Conservation (phyloP, 495 filamentous ascomycete species). For the Apiosordaria backusii region DNA sequence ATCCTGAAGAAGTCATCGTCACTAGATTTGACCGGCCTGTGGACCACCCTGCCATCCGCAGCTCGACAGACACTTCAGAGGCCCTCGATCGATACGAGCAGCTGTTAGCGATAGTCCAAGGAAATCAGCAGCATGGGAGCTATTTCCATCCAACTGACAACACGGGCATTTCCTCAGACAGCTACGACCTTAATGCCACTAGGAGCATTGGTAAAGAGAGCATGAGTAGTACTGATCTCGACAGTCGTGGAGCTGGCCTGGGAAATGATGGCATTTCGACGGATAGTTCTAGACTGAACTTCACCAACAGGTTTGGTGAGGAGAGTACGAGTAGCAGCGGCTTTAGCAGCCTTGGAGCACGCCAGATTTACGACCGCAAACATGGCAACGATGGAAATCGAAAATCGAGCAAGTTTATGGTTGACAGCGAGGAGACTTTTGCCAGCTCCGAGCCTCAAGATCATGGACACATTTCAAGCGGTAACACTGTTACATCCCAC, state of each 20-base stretch:
- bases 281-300: background rate
- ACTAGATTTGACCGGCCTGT: background rate
- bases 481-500: background rate
- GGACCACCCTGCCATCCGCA: background rate
- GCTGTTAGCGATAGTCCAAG: slow-evolving; percentile 18
- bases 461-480: background rate
- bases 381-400: background rate
- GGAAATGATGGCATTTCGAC: background rate
- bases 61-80: slow-evolving; percentile 18
- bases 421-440: background rate
- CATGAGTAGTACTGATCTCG: background rate
- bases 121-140: slow-evolving; percentile 10
- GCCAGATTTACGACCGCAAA: background rate
- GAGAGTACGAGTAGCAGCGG: background rate
- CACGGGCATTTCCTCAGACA: background rate
- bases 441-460: background rate
- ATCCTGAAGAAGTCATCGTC: background rate
- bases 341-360: background rate
- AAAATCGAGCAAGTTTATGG: background rate
- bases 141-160: background rate
- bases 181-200: background rate
- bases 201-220: background rate
- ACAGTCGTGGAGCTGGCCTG: background rate
- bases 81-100: slow-evolving; percentile 19
- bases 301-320: background rate